Base-by-base conservation (phyloP, 2,329 filamentous ascomycete species). In the Fusarium sp. region DNA sequence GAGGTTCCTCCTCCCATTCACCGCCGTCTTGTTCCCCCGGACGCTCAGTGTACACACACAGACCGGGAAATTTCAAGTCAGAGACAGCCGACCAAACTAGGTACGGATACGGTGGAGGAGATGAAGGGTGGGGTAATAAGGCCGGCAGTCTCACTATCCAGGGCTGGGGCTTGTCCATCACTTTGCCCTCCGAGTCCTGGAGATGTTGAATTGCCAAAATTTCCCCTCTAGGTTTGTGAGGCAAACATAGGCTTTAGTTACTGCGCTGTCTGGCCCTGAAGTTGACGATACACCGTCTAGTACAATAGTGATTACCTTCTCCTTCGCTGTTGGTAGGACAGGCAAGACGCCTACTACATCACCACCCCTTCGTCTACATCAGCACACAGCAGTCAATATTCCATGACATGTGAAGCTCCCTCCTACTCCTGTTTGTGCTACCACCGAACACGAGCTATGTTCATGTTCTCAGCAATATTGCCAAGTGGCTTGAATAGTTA, bases 1-100 rank as follows among this genome's bases (percentile, higher is more conserved):
- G 60, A 71, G 32, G 48, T 70, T 44, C 40, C 38, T 58, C 64
- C 41, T 38, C 15, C n/a, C 44, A 60, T 65, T 69, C 68, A 71
- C 68, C 68, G 68, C 68, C 67, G 63, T 54, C 52, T 60, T 58
- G 29, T 20, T 48, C 40, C 64, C 64, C 56, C 64, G 59, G 64
- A 55, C 60, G 22, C 29, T 43, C 32, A 53, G 29, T 54, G 10
- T 38, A 24, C 48, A 47, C 59, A 65, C 53, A 57, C 38, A 67
- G 57, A 55, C 63, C 53, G 51, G 48, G 61, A 46, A 56, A 38
- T 38, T 55, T 34, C 20, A 44, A 58, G 43, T 41, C 53, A 41
- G 32, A 20, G 24, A 40, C 62, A 56, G 41, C 12, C 48, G 67
- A 70, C 46, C 30, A 51, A 25, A 25, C 47, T 16, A 51, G 22